These are phyloP conservation scores for Periconia sp. DNA, from an alignment of 2,329 filamentous ascomycete genomes.

Conservation along the genomic window DNA sequence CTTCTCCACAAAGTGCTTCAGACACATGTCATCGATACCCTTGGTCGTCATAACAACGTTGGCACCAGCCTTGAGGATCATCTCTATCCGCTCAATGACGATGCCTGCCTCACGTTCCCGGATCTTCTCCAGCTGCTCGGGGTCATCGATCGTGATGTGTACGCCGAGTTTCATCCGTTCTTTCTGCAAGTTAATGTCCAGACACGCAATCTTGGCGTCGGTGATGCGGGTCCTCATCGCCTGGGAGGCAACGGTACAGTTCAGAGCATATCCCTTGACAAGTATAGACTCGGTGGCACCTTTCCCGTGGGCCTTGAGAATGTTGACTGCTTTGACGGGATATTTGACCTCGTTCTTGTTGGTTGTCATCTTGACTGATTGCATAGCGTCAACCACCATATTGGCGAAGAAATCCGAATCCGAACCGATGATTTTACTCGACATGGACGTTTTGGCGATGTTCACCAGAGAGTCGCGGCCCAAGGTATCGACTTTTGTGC, in stretches of 20 bases:
- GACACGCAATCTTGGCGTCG: conserved; percentile 93
- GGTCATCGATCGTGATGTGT: conserved; percentile 97
- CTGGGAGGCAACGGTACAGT: conserved; percentile 97
- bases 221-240: conserved; percentile 92
- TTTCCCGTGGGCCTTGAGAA: conserved; percentile 97
- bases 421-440: conserved; percentile 94
- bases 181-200: conserved; percentile 99
- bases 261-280: conserved; percentile 94
- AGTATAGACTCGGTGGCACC: conserved; percentile 83
- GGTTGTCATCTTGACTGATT: conserved; percentile 90
- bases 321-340: conserved; percentile 98
- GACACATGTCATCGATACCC: conserved; percentile 92
- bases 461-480: conserved; percentile 87
- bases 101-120: conserved; percentile 90
- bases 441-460: conserved; percentile 99
- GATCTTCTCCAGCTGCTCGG: conserved; percentile 96
- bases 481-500: conserved; percentile 89
- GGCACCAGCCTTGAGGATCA: conserved; percentile 96
- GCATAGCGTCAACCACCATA: conserved; percentile 96
- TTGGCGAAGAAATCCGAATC: conserved; percentile 97
- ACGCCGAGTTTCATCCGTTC: conserved; percentile 99
- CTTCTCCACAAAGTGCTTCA: conserved; percentile 93
- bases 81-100: conserved; percentile 88
- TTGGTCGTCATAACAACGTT: conserved; percentile 97
- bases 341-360: conserved; percentile 91